Conservation (phyloP, 306 rosid species). For the Morella rubra region DNA sequence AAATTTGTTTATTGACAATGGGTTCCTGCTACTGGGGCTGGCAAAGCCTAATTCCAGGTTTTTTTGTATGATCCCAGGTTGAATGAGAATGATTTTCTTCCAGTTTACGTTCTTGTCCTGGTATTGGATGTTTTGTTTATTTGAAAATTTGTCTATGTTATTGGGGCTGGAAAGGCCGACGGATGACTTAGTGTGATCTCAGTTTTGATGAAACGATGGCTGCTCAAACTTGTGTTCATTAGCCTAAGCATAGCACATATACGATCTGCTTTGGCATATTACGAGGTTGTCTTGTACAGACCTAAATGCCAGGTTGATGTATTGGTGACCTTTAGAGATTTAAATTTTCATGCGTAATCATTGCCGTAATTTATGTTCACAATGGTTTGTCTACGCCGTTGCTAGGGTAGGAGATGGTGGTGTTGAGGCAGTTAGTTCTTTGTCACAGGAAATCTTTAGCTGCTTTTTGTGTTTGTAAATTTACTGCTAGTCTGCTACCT, state of each 20-base stretch:
- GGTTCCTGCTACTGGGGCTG: background rate
- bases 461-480: background rate
- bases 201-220: no score
- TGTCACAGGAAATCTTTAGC: background rate
- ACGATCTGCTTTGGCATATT: background rate
- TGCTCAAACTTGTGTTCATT: background rate
- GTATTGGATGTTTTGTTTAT: background rate
- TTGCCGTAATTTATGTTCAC: background rate
- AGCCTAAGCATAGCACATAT: background rate
- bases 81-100: background rate
- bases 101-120: background rate
- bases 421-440: background rate
- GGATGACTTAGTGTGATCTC: no score
- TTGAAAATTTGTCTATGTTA: no score
- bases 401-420: background rate
- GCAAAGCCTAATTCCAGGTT: background rate
- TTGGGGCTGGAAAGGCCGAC: no score
- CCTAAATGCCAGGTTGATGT: background rate
- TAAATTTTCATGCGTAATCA: background rate
- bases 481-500: background rate
- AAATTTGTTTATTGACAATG: background rate
- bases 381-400: background rate
- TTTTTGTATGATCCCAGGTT: conserved; percentile 1
- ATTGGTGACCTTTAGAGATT: background rate
- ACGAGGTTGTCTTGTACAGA: background rate